These are phyloP conservation scores for Bipolaris gigantea DNA, from an alignment of 2,329 filamentous ascomycete genomes.

Conservation along the genomic window DNA sequence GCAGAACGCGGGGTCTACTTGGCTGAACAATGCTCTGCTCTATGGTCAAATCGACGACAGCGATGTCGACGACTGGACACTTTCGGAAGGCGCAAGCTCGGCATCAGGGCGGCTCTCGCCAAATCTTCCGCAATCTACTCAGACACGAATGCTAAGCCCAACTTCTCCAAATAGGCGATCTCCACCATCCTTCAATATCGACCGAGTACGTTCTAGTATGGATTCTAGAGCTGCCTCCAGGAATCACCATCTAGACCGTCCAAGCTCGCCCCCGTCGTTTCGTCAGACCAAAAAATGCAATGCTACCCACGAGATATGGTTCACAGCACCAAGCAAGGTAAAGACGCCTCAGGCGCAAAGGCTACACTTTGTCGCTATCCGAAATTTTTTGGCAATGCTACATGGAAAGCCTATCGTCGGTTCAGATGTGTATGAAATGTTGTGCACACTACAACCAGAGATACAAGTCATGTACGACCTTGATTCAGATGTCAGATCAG, in stretches of 20 bases:
- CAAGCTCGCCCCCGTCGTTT: constrained; percentile 20
- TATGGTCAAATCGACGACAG: constrained; percentile 43
- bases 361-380: constrained; percentile 66
- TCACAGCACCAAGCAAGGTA: constrained; percentile 58
- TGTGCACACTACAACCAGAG: constrained; percentile 64
- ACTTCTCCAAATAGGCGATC: constrained; percentile 30
- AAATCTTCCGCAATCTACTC: constrained; percentile 19
- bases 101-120: constrained; percentile 18
- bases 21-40: constrained; percentile 41
- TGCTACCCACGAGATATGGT: constrained; percentile 59
- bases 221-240: constrained; percentile 19
- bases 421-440: constrained; percentile 62
- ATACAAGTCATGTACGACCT: constrained; percentile 59
- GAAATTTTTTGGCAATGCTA: constrained; percentile 69
- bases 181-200: constrained; percentile 36
- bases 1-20: constrained; percentile 42
- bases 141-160: constrained; percentile 31
- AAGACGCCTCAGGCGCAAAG: constrained; percentile 51
- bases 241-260: constrained; percentile 11
- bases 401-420: constrained; percentile 68
- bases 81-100: constrained; percentile 28
- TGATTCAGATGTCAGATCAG: constrained; percentile 39
- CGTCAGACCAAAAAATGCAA: constrained; percentile 12
- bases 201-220: constrained; percentile 24
- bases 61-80: constrained; percentile 37